Conservation (phyloP, 148 eudicot genomes). For the Polygonum maritimum region DNA sequence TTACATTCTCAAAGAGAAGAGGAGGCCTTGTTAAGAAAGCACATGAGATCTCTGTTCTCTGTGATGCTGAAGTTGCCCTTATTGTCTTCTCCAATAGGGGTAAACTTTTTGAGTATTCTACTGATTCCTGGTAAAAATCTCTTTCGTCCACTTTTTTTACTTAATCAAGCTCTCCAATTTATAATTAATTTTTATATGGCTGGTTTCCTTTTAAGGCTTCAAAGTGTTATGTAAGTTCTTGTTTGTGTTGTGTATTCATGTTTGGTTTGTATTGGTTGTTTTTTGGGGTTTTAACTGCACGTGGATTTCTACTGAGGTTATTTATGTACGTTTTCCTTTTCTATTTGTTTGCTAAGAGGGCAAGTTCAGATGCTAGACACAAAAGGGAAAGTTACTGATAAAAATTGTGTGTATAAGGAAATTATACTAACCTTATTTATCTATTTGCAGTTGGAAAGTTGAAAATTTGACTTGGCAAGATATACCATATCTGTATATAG, state of each 20-base stretch:
- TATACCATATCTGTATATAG: not conserved
- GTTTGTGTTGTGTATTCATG: not conserved
- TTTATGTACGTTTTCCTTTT: not conserved
- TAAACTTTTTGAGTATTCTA: slow-evolving; percentile 3
- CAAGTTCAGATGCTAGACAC: slow-evolving; percentile 2
- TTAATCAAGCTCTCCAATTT: not conserved
- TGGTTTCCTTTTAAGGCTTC: not conserved
- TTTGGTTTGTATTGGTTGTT: not conserved
- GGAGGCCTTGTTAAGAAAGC: slow-evolving; percentile 6
- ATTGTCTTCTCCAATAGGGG: slow-evolving; percentile 13
- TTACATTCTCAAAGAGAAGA: slow-evolving; percentile 10
- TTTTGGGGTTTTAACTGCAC: not conserved
- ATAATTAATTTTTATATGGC: not conserved
- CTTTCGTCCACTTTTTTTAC: not conserved
- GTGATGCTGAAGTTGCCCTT: slow-evolving; percentile 10
- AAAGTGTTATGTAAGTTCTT: not conserved
- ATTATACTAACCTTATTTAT: not conserved
- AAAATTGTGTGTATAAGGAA: not conserved
- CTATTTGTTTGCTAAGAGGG: slow-evolving; percentile 1
- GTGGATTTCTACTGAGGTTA: not conserved
- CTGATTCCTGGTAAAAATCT: not conserved
- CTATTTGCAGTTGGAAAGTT: not conserved
- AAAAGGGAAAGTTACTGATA: slow-evolving; percentile 6
- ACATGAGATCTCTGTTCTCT: slow-evolving; percentile 5
- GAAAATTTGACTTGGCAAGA: not conserved